Evolutionary conservation across 179 eudicot species (phyloP), one percentile per base, ranked within the genome.

Genomic region (Drosera spatulata): DNA sequence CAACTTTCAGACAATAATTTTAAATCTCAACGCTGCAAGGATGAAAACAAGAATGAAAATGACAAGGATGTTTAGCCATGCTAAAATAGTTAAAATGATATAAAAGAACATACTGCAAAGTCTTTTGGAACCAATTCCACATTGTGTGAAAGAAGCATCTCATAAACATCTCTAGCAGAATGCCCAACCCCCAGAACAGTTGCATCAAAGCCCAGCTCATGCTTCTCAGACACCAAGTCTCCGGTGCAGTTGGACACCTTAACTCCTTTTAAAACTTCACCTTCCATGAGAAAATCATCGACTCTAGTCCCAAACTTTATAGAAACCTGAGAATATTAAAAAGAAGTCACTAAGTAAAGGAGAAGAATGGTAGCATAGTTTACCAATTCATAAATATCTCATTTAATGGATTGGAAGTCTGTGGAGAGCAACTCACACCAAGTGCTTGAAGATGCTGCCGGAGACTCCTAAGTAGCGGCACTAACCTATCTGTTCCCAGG

Each of bases 161-260:
- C 75, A 74, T 89, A 89, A 13, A 83, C 83, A 79, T 93, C 99
- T 61, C 99, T 81, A 57, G 99, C 96, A 73, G 99, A 81, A 71
- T 93, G 99, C 57, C 99, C 99, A 71, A 93, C 91, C 14, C 95
- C 99, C 53, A 93, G 77, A 63, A 89, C 94, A 68, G 86, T 82
- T 56, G 95, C 97, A 81, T 93, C 99, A 79, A 66, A 85, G 58
- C 60, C 76, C 77, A 82, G 64, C 50, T 86, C 71, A 63, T 80
- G 71, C 60, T 68, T 71, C 61, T 63, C 69, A 50, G 54, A 50
- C 57, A 67, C 67, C 43, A 62, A 58, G 65, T 60, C 64, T 67
- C 61, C 68, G 22, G 70, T 66, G 10, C 86, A 85, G 75, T 83
- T 85, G 53, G 86, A 93, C 67, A 93, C 76, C 52, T 79, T 77